These are phyloP conservation scores for Jaenimonas drosophilae DNA, from an alignment of 208 protist species.

Conservation along the genomic window DNA sequence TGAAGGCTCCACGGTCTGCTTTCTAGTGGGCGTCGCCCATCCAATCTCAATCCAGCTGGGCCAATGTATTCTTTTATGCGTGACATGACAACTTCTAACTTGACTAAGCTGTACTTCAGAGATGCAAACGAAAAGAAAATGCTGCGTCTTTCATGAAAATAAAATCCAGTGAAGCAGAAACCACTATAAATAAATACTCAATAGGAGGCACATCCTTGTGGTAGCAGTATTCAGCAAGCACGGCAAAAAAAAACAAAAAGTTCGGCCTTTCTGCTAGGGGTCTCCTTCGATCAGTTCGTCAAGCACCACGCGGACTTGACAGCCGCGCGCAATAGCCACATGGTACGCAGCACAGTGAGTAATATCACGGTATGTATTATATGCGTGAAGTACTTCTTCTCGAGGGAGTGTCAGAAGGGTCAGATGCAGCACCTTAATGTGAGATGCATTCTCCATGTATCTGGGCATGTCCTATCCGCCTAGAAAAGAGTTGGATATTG, in stretches of 20 bases:
- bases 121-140: background rate
- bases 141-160: background rate
- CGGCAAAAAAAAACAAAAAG: constrained; percentile 1
- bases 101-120: background rate
- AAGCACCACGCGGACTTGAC: too few species aligned
- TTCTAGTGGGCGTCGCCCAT: constrained; percentile 68
- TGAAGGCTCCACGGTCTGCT: constrained; percentile 39
- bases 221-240: background rate
- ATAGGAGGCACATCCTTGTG: background rate
- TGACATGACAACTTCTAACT: constrained; percentile 28
- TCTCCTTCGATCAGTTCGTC: background rate
- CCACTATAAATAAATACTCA: too few species aligned
- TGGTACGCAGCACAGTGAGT: too few species aligned
- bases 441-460: too few species aligned
- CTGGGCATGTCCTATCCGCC: too few species aligned
- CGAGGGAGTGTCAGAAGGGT: too few species aligned
- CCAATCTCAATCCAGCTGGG: constrained; percentile 63
- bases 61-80: constrained; percentile 72
- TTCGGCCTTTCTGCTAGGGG: background rate
- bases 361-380: too few species aligned
- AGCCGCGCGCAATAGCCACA: too few species aligned
- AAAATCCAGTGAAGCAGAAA: background rate
- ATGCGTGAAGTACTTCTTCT: too few species aligned
- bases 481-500: too few species aligned
- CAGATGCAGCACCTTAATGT: too few species aligned